These are phyloP conservation scores for Blastomyces silverae DNA, from an alignment of 2,329 filamentous ascomycete species.

Conservation along the genomic window DNA sequence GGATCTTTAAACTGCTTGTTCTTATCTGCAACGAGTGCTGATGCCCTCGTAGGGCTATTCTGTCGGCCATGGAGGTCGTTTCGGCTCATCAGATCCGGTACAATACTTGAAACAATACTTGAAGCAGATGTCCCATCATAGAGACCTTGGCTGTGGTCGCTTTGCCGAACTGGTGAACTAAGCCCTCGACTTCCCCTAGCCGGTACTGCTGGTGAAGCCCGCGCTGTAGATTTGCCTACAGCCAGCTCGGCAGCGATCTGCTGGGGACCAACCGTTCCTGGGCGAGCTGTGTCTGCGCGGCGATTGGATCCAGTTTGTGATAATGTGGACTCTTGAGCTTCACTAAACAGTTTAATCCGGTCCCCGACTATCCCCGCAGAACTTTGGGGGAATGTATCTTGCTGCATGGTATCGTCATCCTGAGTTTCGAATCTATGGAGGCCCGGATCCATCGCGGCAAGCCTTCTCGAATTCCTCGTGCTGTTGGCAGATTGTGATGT, in stretches of 20 bases:
- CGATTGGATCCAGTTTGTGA: slow-evolving; percentile 18
- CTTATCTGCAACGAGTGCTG: neutral
- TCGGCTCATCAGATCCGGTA: neutral
- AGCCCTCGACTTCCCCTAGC: neutral
- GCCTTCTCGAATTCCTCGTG: slow-evolving; percentile 21
- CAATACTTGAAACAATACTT: neutral
- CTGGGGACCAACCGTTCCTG: slow-evolving; percentile 26
- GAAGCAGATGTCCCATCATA: neutral
- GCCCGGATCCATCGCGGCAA: slow-evolving; percentile 22
- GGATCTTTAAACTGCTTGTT: neutral
- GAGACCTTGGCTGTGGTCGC: neutral
- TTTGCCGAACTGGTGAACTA: neutral
- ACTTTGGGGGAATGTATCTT: slow-evolving; percentile 26
- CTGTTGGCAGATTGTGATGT: slow-evolving; percentile 20
- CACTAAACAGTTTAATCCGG: slow-evolving; percentile 34
- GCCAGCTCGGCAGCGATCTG: slow-evolving; percentile 35
- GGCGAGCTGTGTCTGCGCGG: slow-evolving; percentile 18
- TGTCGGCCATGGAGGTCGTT: neutral
- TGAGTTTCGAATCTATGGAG: neutral
- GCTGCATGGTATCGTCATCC: slow-evolving; percentile 18
- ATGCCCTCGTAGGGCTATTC: neutral
- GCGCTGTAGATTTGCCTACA: slow-evolving; percentile 26
- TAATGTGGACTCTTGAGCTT: slow-evolving; percentile 21
- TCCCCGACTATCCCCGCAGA: slow-evolving; percentile 35
- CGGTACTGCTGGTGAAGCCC: neutral